Evolutionary conservation across 305 asterid genomes (phyloP).

Genomic region (Salvia sclarea): DNA sequence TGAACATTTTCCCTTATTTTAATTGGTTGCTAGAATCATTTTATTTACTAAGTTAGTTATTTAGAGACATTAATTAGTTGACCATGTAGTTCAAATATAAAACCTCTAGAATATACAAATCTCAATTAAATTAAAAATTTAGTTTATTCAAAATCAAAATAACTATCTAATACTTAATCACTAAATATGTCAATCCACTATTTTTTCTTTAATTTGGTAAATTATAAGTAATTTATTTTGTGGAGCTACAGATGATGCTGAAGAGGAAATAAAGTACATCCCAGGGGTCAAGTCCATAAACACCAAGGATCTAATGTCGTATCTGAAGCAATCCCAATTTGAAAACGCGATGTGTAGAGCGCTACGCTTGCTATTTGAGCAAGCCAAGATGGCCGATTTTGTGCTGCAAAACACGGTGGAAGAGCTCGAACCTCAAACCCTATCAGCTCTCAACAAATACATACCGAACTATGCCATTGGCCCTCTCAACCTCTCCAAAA

Average conservation of each 20-base stretch:
- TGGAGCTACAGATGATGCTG: conserved; percentile 34
- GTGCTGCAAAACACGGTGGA: conserved; percentile 56
- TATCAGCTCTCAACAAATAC: conserved; percentile 43
- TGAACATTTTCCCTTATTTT: too few relatives aligned
- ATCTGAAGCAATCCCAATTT: conserved; percentile 37
- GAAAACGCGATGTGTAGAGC: conserved; percentile 10
- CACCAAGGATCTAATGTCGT: conserved; percentile 53
- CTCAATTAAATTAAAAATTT: too few relatives aligned
- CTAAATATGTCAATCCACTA: too few relatives aligned
- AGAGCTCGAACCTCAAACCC: conserved; percentile 50
- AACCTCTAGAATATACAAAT: too few relatives aligned
- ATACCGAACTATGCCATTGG: conserved; percentile 62
- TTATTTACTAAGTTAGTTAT: too few relatives aligned
- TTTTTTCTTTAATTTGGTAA: too few relatives aligned
- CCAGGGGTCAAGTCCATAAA: conserved; percentile 56
- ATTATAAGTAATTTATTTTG: neutral
- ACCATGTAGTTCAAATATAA: too few relatives aligned
- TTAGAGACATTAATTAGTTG: too few relatives aligned
- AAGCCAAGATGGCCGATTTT: conserved; percentile 49
- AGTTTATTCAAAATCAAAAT: too few relatives aligned
- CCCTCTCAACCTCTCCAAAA: conserved; percentile 44
- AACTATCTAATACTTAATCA: too few relatives aligned
- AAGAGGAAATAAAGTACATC: conserved; percentile 51
- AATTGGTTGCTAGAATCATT: too few relatives aligned
- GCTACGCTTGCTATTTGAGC: conserved; percentile 31